phyloP scores from a whole-genome alignment of 2,329 filamentous ascomycete species.

The Chaetomium olivaceum region DNA sequence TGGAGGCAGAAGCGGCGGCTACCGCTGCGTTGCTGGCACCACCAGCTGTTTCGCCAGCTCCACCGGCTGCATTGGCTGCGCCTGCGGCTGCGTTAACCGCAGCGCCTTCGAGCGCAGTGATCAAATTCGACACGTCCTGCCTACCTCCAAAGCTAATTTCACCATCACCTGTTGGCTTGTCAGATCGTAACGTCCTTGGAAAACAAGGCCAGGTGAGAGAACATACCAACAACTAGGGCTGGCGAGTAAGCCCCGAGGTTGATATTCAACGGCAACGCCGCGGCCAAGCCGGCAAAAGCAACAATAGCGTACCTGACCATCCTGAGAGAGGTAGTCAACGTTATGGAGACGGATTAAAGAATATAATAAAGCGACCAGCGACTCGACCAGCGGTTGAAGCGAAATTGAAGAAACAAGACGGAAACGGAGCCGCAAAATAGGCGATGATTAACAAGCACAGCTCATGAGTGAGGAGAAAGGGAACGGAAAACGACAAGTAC shows the following conservation, averaged over 20 bases:
- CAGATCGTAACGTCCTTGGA: neutral
- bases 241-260: constrained; percentile 49
- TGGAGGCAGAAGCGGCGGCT: neutral
- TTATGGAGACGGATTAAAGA: constrained; percentile 20
- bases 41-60: neutral
- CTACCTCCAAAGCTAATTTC: constrained; percentile 51
- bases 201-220: neutral
- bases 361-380: constrained; percentile 40
- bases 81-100: constrained; percentile 44
- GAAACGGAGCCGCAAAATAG: constrained; percentile 24
- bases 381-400: constrained; percentile 39
- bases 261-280: constrained; percentile 45
- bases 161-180: constrained; percentile 42
- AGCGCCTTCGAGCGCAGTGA: constrained; percentile 50
- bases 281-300: constrained; percentile 41
- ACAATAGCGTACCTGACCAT: constrained; percentile 44
- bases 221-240: constrained; percentile 43
- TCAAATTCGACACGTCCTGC: constrained; percentile 47
- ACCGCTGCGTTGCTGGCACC: neutral
- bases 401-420: constrained; percentile 31
- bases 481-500: constrained; percentile 6
- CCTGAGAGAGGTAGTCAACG: constrained; percentile 27
- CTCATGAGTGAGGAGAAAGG: constrained; percentile 31
- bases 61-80: constrained; percentile 32
- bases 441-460: constrained; percentile 38